These are phyloP conservation scores for Erigeron philadelphicus DNA, from an alignment of 140 eudicot genomes.

Conservation along the genomic window DNA sequence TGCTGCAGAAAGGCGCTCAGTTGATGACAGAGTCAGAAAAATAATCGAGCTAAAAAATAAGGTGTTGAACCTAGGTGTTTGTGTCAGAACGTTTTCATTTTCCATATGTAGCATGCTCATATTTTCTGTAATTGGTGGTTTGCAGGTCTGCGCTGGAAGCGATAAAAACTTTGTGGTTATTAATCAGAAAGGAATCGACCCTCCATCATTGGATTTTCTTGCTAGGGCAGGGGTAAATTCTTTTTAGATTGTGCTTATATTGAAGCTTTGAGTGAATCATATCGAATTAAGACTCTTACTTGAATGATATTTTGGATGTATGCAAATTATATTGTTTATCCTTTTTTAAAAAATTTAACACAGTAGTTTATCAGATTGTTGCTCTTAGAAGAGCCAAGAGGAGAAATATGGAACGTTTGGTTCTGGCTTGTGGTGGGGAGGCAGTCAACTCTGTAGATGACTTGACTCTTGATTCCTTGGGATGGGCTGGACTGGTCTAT, in stretches of 20 bases:
- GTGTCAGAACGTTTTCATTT: not conserved
- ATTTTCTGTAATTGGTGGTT: not conserved
- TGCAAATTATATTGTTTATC: not conserved
- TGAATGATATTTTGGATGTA: not conserved
- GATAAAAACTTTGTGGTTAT: slow-evolving; percentile 70
- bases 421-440: slow-evolving; percentile 88
- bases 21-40: slow-evolving; percentile 78
- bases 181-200: slow-evolving; percentile 87
- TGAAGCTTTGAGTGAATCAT: not conserved
- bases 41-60: slow-evolving; percentile 62
- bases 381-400: slow-evolving; percentile 86
- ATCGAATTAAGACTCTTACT: not conserved
- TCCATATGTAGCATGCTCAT: not conserved
- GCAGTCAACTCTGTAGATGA: slow-evolving; percentile 89
- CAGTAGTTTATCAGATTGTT: slow-evolving; percentile 45
- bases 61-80: slow-evolving; percentile 32
- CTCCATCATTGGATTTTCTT: slow-evolving; percentile 82
- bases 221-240: slow-evolving; percentile 84
- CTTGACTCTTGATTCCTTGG: slow-evolving; percentile 65
- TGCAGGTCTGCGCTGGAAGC: slow-evolving; percentile 65
- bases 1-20: slow-evolving; percentile 83
- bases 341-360: not conserved
- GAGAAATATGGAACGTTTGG: slow-evolving; percentile 82
- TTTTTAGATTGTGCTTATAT: not conserved
- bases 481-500: slow-evolving; percentile 89